These are phyloP conservation scores for Phytophthora aleatoria DNA, from an alignment of 352 stramenopile genomes.

Conservation along the genomic window DNA sequence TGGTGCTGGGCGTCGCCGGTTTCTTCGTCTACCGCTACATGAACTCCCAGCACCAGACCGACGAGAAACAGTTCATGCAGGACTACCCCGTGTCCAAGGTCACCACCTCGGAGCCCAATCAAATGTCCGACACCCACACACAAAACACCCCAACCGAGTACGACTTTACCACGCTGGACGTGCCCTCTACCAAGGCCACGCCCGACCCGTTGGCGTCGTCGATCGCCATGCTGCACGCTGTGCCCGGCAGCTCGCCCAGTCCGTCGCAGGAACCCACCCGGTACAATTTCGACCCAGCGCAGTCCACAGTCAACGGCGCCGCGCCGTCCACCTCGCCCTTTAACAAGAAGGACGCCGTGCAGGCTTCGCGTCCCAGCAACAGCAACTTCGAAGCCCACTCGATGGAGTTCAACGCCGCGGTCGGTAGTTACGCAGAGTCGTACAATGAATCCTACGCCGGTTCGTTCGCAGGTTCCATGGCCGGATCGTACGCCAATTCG, in stretches of 20 bases:
- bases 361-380: constrained; percentile 48
- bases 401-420: constrained; percentile 52
- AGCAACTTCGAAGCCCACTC: constrained; percentile 60
- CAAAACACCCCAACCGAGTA: constrained; percentile 39
- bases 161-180: constrained; percentile 43
- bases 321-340: constrained; percentile 40
- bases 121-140: constrained; percentile 23
- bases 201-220: constrained; percentile 33
- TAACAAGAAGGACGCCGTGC: constrained; percentile 41
- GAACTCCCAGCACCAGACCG: constrained; percentile 26
- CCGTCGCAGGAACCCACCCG: constrained; percentile 29
- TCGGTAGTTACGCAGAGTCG: constrained; percentile 54
- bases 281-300: constrained; percentile 45
- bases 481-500: constrained; percentile 48
- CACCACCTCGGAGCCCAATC: constrained; percentile 17
- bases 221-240: constrained; percentile 42
- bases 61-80: constrained; percentile 47
- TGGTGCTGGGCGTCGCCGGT: constrained; percentile 35
- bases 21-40: constrained; percentile 49
- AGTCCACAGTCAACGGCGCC: constrained; percentile 35
- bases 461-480: constrained; percentile 38
- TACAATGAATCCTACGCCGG: constrained; percentile 64
- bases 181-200: constrained; percentile 26
- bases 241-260: constrained; percentile 19
- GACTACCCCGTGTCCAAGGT: constrained; percentile 40